phyloP scores from a whole-genome alignment of 2,329 filamentous ascomycete genomes.

The Alternaria sp. region DNA sequence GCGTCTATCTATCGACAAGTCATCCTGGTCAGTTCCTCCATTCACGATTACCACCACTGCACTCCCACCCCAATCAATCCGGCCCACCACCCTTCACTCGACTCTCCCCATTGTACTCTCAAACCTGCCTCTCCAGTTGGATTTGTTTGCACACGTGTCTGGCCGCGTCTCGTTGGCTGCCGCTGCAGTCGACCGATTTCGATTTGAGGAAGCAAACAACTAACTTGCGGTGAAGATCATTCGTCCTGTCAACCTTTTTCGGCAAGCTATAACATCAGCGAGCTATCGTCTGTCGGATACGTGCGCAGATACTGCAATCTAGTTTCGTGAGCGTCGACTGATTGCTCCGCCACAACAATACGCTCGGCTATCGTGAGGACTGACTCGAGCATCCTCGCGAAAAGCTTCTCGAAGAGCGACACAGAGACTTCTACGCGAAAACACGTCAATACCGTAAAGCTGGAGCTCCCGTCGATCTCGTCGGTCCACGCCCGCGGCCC shows the following conservation, averaged over 20 bases:
- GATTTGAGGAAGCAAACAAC: conserved; percentile 41
- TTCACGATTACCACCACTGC: neutral
- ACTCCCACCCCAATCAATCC: neutral
- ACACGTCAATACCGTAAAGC: conserved; percentile 74
- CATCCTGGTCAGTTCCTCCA: conserved; percentile 24
- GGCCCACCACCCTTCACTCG: neutral
- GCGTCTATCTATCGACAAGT: conserved; percentile 18
- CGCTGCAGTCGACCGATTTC: conserved; percentile 27
- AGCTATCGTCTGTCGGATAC: conserved; percentile 36
- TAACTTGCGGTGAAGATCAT: conserved; percentile 42
- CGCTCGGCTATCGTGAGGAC: conserved; percentile 35
- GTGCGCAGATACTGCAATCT: conserved; percentile 39
- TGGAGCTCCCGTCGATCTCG: conserved; percentile 89
- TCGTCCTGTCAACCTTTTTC: conserved; percentile 23
- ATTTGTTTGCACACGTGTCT: conserved; percentile 43
- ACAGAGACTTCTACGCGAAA: conserved; percentile 10
- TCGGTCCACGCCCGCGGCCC: conserved; percentile 81
- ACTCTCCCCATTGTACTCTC: conserved; percentile 10
- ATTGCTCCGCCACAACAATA: conserved; percentile 15
- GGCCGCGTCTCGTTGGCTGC: conserved; percentile 30
- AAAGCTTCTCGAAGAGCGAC: conserved; percentile 14
- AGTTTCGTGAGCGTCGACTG: conserved; percentile 33
- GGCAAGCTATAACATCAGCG: conserved; percentile 34
- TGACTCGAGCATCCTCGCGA: conserved; percentile 23
- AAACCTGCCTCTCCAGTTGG: conserved; percentile 15